Percentiles rank a stretch among this genome's conserved stretches.
Evolutionary conservation across 2,329 filamentous ascomycete genomes (phyloP).

Genomic region (Colletotrichum sp.): DNA sequence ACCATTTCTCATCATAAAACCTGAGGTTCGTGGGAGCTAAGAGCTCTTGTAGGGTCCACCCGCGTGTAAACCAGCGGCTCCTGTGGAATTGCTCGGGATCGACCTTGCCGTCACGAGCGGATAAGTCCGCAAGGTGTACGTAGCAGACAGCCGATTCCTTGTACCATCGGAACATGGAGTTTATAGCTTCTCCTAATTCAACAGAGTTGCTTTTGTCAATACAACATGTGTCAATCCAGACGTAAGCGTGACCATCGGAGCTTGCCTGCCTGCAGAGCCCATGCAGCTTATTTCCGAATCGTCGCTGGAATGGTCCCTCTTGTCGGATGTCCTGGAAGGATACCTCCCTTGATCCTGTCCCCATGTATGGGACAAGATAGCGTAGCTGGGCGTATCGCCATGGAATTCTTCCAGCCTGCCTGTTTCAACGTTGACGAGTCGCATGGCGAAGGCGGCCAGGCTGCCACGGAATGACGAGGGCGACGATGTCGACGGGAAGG

Average conservation of each 20-base stretch:
- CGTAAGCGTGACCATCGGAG: background rate
- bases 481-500: background rate
- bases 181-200: background rate
- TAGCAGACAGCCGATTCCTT: background rate
- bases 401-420: background rate
- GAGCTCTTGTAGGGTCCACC: background rate
- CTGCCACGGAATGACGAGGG: accelerated
- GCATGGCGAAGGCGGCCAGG: background rate
- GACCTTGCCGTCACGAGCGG: accelerated
- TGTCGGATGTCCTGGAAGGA: background rate
- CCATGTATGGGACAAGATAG: background rate
- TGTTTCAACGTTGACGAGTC: background rate
- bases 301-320: background rate
- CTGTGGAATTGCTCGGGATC: background rate
- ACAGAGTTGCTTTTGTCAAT: background rate
- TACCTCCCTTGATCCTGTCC: background rate
- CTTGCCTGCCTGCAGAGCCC: background rate
- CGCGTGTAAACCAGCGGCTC: background rate
- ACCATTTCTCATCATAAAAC: background rate
- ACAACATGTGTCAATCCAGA: background rate
- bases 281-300: background rate
- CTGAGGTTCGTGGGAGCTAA: background rate
- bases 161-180: background rate
- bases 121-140: background rate
- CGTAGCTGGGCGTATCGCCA: accelerated